Conservation (phyloP, 139 green algal species). For the Eudorina sp. region DNA sequence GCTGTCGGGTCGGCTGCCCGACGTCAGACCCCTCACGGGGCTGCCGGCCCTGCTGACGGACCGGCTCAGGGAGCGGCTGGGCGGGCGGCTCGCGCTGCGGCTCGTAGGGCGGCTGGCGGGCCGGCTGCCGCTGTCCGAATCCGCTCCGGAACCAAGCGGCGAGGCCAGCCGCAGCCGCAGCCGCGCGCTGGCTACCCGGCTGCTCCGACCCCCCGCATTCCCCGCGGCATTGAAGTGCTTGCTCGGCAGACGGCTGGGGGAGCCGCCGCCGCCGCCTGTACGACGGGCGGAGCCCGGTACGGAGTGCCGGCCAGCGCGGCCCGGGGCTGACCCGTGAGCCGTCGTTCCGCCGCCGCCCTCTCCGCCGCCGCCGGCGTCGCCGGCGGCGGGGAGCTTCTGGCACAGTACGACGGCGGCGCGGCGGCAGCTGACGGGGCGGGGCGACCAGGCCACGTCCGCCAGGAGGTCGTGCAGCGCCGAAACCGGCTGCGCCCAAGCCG, state of each 20-base stretch:
- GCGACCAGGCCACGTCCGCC: neutral
- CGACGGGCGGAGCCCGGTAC: neutral
- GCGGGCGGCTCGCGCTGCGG: neutral
- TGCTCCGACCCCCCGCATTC: neutral
- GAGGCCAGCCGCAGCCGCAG: neutral
- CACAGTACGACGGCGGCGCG: conserved; percentile 20
- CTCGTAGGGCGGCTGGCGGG: neutral
- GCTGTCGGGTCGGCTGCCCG: neutral
- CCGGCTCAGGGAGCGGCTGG: neutral
- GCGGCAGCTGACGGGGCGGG: neutral
- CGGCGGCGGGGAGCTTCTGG: neutral
- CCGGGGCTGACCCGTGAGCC: no score
- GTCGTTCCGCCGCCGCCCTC: neutral
- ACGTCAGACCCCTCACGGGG: no score
- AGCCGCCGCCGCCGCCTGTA: neutral
- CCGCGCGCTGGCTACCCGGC: neutral
- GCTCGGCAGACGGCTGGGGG: neutral
- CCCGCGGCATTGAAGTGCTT: neutral
- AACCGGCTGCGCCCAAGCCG: conserved; percentile 21
- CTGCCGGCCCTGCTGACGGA: neutral
- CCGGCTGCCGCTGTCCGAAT: neutral
- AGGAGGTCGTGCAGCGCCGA: neutral
- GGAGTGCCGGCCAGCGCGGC: neutral
- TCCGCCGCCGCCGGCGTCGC: neutral
- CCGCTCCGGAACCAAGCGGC: no score